phyloP scores from a whole-genome alignment of 225 moss, liverwort and hornwort species.

The Thuidium tamariscinum region DNA sequence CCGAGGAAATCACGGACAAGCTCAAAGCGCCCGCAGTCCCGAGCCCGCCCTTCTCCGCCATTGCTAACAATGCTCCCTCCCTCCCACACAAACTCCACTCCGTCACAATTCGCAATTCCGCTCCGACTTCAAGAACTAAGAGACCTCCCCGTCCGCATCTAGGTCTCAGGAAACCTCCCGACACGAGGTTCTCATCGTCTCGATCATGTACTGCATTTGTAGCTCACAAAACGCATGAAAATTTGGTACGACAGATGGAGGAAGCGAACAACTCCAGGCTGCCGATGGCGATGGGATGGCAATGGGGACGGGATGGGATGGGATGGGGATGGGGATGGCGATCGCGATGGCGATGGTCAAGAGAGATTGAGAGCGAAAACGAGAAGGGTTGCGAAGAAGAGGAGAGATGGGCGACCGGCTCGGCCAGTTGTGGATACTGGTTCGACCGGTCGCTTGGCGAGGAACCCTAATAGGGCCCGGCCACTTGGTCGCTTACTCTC shows the following conservation, averaged over 20 bases:
- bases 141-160: neutral
- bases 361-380: neutral
- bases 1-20: conserved; percentile 63
- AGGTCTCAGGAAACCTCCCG: neutral
- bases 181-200: neutral
- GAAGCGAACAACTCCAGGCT: neutral
- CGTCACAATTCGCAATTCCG: neutral
- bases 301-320: neutral
- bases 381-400: neutral
- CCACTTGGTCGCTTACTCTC: neutral
- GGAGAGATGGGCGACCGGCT: neutral
- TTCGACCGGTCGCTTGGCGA: neutral
- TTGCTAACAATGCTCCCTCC: neutral
- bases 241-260: neutral
- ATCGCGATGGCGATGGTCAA: neutral
- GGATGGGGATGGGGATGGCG: neutral
- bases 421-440: neutral
- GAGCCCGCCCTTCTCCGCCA: conserved; percentile 36
- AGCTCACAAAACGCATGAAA: neutral
- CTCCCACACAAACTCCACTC: neutral
- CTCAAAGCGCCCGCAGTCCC: conserved; percentile 42
- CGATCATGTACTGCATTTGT: neutral
- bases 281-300: neutral
- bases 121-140: neutral
- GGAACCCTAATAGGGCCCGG: neutral